Base-by-base conservation (phyloP, 345 rosid genomes). In the Camelina laxa region DNA sequence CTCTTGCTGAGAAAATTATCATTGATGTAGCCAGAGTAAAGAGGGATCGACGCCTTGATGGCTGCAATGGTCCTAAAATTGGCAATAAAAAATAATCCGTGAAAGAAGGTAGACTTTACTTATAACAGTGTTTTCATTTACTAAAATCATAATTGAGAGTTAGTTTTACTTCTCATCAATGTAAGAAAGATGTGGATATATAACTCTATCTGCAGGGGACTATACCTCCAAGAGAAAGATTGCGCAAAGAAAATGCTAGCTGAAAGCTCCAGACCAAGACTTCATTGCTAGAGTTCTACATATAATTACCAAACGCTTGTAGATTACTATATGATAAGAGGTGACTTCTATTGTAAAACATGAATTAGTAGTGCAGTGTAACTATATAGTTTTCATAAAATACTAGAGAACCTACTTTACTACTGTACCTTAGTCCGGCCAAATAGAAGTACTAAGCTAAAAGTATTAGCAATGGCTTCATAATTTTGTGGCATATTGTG, bases 401-500 rank as follows among this genome's bases (percentile, higher is more conserved):
- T 2, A 22, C 24, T 22, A 22, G 30, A 4, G 21, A 10, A 4
- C 5, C 7, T 16, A 39, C n/a, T 47, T 7, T 14, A n/a, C 17
- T 54, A 42, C 0, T 57, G 60, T 85, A 87, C 91, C 92, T 89
- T 89, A 67, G 84, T 86, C 70, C 86, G 66, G 19, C 87, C 88
- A 87, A 86, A 85, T 24, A 84, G 80, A 78, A 85, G 72, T 72
- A 84, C 84, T 73, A 89, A 76, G 79, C 90, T 80, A 76, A 79
- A 89, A 65, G 90, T 86, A 79, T 87, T 85, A 77, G 96, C 90
- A 82, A 89, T 84, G 50, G 92, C 96, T 87, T 87, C 92, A 81
- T 85, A 87, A 66, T 87, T 89, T 70, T 82, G 81, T 73, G 92
- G 91, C 65, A 67, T 74, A 80, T 89, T 89, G 74, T 80, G 65